Evolutionary conservation across 305 asterid species (phyloP).

Genomic region (Solanum aculeatissimum): DNA sequence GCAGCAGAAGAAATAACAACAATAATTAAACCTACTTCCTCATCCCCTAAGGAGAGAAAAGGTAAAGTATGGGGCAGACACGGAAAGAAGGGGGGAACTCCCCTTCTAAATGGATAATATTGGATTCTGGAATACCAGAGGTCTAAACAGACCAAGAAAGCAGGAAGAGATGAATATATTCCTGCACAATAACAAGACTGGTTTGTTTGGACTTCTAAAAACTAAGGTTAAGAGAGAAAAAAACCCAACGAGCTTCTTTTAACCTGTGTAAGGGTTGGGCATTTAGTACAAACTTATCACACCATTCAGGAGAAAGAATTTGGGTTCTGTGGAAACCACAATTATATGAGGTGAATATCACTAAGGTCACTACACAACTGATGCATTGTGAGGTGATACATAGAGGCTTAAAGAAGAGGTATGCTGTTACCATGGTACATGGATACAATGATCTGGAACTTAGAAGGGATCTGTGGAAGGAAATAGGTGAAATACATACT

Average conservation of each 20-base stretch:
- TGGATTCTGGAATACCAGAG: background rate
- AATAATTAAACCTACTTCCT: too few species aligned
- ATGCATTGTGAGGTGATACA: background rate
- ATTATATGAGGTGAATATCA: background rate
- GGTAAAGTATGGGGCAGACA: fast-evolving
- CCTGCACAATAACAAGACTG: background rate
- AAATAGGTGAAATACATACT: background rate
- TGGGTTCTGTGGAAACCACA: background rate
- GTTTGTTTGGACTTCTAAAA: background rate
- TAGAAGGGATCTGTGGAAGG: background rate
- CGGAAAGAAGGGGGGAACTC: background rate
- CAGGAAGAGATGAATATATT: background rate
- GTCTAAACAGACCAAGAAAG: background rate
- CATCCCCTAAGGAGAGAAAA: background rate
- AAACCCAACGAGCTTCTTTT: background rate
- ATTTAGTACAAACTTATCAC: background rate
- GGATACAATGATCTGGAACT: background rate
- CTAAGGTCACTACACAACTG: background rate
- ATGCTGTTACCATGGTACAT: too few species aligned
- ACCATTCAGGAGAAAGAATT: background rate
- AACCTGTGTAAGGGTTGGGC: background rate
- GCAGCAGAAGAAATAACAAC: too few species aligned
- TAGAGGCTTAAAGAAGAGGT: background rate
- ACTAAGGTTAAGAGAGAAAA: background rate
- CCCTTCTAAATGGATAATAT: background rate